Base-by-base conservation (phyloP, 2,329 filamentous ascomycete genomes). In the Dothideomycetidae sp. region DNA sequence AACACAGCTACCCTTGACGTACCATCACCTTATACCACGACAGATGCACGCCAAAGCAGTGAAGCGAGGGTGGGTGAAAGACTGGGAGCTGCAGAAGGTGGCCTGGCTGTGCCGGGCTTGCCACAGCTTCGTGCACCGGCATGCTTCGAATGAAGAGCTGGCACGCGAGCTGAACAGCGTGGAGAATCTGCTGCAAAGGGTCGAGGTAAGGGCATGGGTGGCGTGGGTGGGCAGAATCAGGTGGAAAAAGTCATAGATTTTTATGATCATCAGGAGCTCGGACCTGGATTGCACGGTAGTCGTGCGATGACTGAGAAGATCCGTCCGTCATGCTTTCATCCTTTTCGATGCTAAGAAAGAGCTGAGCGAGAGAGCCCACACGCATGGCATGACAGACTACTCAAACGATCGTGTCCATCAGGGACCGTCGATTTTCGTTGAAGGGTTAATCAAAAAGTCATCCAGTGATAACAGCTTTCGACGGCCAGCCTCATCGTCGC, bases 21-120 rank as follows among this genome's bases (percentile, higher is more conserved):
- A 90, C 53, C 84, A 93, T 53, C 84, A 92, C 59, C 62, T 93
- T 30, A 85, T 93, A 37, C 84, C 84, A n/a, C 70, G 74, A 29
- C 70, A 71, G 30, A 75, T 83, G 42, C 83, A 92, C 56, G 75
- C 70, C 5, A 83, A 84, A 53, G 81, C 72, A 3, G 54, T 83
- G 28, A 83, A 81, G 63, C 66, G 81, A 29, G 79, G 78, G 1
- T 92, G 83, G 83, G 81, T 86, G 61, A 68, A 70, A 3, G 72
- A 75, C 44, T 80, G 81, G 55, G 71, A 75, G 58, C 55, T 92
- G 41, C 74, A 81, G 50, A 84, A 75, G 52, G 84, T 90, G 13
- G 83, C 84, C 10, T 92, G 83, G 83, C 58, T 93, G 46, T 92
- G 84, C 57, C 67, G 82, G 34, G 79, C 82, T 2, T 93, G 84